Conservation (phyloP, 2,329 filamentous ascomycete species). For the Zasmidium cellare region DNA sequence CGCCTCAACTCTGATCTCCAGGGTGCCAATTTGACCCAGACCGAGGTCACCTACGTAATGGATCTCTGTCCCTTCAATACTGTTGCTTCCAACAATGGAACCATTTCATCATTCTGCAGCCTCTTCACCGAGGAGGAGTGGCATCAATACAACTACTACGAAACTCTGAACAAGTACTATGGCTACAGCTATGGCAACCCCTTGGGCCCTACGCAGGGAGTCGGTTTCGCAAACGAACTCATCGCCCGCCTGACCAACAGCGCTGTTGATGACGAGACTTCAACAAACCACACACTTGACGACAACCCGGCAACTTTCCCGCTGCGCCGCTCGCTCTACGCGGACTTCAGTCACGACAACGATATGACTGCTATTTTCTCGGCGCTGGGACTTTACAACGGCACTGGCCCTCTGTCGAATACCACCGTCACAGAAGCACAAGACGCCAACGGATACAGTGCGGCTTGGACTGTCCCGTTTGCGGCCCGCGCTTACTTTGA, state of each 20-base stretch:
- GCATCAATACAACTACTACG: constrained; percentile 76
- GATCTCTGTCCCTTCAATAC: constrained; percentile 86
- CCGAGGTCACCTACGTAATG: constrained; percentile 74
- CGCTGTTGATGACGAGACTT: constrained; percentile 71
- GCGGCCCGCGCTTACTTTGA: constrained; percentile 80
- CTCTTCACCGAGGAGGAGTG: constrained; percentile 80
- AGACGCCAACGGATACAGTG: constrained; percentile 67
- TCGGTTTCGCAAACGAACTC: constrained; percentile 86
- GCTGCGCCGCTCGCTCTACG: constrained; percentile 66
- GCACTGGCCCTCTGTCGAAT: constrained; percentile 52
- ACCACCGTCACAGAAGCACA: constrained; percentile 50
- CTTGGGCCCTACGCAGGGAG: constrained; percentile 79
- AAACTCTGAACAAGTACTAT: constrained; percentile 82
- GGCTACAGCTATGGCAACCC: constrained; percentile 74
- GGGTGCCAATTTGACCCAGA: constrained; percentile 63
- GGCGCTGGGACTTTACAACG: constrained; percentile 76
- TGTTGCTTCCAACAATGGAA: constrained; percentile 60
- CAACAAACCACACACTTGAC: constrained; percentile 77
- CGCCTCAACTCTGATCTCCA: constrained; percentile 69
- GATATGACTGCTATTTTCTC: constrained; percentile 75
- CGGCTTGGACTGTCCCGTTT: constrained; percentile 81
- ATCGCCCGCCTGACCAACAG: constrained; percentile 72
- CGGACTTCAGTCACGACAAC: constrained; percentile 92
- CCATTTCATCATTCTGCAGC: constrained; percentile 69
- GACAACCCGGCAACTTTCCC: constrained; percentile 69